A percentile compares a stretch with the other conserved stretches of the same genome.
Evolutionary conservation across 2,329 filamentous ascomycete species (phyloP).

Genomic region (Penicillium palitans): DNA sequence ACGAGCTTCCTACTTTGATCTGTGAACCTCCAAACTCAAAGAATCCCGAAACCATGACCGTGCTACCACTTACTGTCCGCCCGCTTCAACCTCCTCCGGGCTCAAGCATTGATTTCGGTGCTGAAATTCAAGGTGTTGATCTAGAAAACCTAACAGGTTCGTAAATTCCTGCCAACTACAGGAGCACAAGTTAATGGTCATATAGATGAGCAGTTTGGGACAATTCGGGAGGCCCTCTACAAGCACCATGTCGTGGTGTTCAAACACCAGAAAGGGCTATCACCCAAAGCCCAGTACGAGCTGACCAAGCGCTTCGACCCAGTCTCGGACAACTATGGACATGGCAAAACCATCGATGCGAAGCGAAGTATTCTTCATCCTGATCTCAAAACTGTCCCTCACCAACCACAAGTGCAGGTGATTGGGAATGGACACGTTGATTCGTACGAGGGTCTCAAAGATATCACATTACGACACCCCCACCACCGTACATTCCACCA

Average conservation of each 20-base stretch:
- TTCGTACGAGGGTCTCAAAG: slow-evolving; percentile 68
- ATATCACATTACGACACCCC: slow-evolving; percentile 70
- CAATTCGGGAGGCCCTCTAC: slow-evolving; percentile 67
- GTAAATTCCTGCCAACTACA: slow-evolving; percentile 19
- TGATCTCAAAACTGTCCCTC: slow-evolving; percentile 76
- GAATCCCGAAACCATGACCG: slow-evolving; percentile 10
- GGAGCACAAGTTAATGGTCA: slow-evolving; percentile 8
- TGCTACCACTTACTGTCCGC: slow-evolving; percentile 21
- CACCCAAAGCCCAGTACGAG: slow-evolving; percentile 71
- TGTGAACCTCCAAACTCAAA: background rate
- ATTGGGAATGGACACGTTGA: slow-evolving; percentile 73
- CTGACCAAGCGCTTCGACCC: slow-evolving; percentile 75
- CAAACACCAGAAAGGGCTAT: slow-evolving; percentile 64
- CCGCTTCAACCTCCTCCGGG: slow-evolving; percentile 28
- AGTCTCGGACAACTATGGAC: slow-evolving; percentile 64
- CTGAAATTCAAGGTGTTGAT: slow-evolving; percentile 58
- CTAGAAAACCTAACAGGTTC: slow-evolving; percentile 64
- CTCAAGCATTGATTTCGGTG: slow-evolving; percentile 59
- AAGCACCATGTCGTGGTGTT: slow-evolving; percentile 68
- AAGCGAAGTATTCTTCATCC: slow-evolving; percentile 70
- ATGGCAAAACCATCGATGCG: slow-evolving; percentile 71
- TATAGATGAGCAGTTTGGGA: slow-evolving; percentile 63
- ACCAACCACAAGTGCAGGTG: slow-evolving; percentile 77
- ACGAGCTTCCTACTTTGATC: background rate
- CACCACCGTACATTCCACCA: slow-evolving; percentile 77